A percentile compares a stretch with the other conserved stretches of the same genome.
Evolutionary conservation across 352 stramenopile species (phyloP).

Genomic region (Phytopythium vexans): DNA sequence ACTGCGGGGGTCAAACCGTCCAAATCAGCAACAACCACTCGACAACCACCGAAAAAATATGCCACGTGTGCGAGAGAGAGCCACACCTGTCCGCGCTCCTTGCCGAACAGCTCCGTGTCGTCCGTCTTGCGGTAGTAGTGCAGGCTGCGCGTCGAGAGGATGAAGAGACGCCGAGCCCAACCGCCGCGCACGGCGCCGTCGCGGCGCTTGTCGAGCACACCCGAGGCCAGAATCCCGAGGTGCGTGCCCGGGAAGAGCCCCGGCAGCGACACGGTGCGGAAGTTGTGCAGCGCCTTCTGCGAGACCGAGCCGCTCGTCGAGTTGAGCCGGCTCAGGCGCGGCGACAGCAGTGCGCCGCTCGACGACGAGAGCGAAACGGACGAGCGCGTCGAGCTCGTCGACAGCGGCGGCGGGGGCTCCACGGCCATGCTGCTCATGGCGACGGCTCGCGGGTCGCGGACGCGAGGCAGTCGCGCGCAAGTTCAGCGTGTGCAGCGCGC

Average conservation of each 20-base stretch:
- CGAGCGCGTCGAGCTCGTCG: slow-evolving; percentile 35
- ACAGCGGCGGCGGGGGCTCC: slow-evolving; percentile 20
- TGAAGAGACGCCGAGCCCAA: slow-evolving; percentile 80
- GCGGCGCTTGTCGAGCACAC: slow-evolving; percentile 75
- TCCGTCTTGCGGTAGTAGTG: slow-evolving; percentile 86
- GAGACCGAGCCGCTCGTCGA: slow-evolving; percentile 51
- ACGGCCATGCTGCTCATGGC: slow-evolving; percentile 7
- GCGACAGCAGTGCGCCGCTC: slow-evolving; percentile 8
- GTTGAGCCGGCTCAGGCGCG: slow-evolving; percentile 57
- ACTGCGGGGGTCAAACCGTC: slow-evolving; percentile 3
- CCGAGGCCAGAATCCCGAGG: slow-evolving; percentile 73
- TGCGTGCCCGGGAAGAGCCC: slow-evolving; percentile 70
- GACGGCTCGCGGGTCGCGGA: neutral
- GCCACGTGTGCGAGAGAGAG: neutral
- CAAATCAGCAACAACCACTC: neutral
- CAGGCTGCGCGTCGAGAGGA: slow-evolving; percentile 72
- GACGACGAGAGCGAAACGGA: slow-evolving; percentile 22
- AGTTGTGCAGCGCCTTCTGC: slow-evolving; percentile 52
- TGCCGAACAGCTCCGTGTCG: slow-evolving; percentile 80
- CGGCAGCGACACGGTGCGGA: slow-evolving; percentile 69
- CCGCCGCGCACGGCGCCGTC: slow-evolving; percentile 79
- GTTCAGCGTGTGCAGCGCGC: neutral
- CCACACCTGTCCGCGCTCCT: slow-evolving; percentile 67
- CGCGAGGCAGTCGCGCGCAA: neutral
- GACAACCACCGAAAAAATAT: neutral